Evolutionary conservation across 768 basidiomycete species (phyloP).

Genomic region (Panellus pusillus): DNA sequence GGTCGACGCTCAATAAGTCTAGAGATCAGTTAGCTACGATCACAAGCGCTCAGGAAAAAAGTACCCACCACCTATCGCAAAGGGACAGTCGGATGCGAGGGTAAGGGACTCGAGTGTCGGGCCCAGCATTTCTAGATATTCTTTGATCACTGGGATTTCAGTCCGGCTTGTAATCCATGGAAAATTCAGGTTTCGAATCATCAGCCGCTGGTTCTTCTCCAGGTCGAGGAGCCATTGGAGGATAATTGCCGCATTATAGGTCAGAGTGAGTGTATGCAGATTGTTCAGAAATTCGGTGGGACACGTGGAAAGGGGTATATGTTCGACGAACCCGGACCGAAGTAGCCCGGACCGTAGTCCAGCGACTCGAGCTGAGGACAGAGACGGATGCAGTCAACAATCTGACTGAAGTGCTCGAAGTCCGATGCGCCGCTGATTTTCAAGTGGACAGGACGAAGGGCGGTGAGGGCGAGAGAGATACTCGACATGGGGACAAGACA

Average conservation of each 20-base stretch:
- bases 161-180: constrained; percentile 4
- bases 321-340: no score
- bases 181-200: constrained; percentile 4
- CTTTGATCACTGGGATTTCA: constrained; percentile 4
- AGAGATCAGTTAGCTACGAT: not conserved
- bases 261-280: constrained; percentile 13
- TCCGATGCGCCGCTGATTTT: constrained; percentile 14
- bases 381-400: constrained; percentile 11
- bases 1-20: constrained; percentile 7
- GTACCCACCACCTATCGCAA: not conserved
- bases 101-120: constrained; percentile 4
- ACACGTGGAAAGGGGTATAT: no score
- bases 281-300: not conserved
- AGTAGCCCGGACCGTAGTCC: no score
- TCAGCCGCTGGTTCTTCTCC: not conserved
- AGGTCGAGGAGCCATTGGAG: constrained; percentile 11
- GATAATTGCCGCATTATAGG: constrained; percentile 16
- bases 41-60: no score
- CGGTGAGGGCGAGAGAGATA: not conserved
- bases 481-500: not conserved
- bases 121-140: not conserved
- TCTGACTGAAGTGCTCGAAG: constrained; percentile 16
- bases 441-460: not conserved
- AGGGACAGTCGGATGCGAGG: not conserved
- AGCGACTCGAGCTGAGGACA: constrained; percentile 15